Evolutionary conservation across 2,329 filamentous ascomycete genomes (phyloP), one percentile per base, ranked within the genome.

Genomic region (Ophiostoma triangulosporum): DNA sequence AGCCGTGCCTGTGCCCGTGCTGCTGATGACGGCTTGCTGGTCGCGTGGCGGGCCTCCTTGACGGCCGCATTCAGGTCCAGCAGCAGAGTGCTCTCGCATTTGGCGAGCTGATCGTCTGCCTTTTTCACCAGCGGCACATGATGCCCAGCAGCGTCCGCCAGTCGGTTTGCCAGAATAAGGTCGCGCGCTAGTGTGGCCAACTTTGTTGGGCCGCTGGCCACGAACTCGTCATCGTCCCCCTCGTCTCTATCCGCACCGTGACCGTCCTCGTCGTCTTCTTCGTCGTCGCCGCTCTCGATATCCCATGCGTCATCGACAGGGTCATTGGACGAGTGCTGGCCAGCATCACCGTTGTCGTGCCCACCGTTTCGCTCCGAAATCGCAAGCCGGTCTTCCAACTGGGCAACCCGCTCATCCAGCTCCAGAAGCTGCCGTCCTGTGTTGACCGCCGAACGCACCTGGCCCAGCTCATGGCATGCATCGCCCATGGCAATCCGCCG

Each of bases 401-500:
- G 75, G 6, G 71, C 69, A 35, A 88, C 62, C 53, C 81, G 65
- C 57, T 81, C 79, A 52, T 84, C 79, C 17, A 85, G 68, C 64
- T 88, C 85, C 27, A 90, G 64, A 70, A 90, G 73, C 60, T 73
- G 73, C 57, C 80, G 68, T 0, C 78, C 81, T 2, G 67, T 59
- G 60, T 84, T 80, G 40, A 91, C 82, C 50, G 82, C 73, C 12
- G 69, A 68, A 55, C 80, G 74, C 5, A 90, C 75, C n/a, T 63
- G 69, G 57, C 73, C 76, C 63, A 90, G 78, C 66, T 94, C 81
- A n/a, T 70, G 66, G 53, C 88, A 72, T 51, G 89, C 67, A 4
- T 64, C 66, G 35, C 73, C 72, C 1, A 89, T 78, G 60, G 91
- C 83, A 20, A 68, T 67, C 24, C 78, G 80, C 57, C 84, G 76